Base-by-base conservation (phyloP, 1,284 basidiomycete species). In the Ganoderma leucocontextum region DNA sequence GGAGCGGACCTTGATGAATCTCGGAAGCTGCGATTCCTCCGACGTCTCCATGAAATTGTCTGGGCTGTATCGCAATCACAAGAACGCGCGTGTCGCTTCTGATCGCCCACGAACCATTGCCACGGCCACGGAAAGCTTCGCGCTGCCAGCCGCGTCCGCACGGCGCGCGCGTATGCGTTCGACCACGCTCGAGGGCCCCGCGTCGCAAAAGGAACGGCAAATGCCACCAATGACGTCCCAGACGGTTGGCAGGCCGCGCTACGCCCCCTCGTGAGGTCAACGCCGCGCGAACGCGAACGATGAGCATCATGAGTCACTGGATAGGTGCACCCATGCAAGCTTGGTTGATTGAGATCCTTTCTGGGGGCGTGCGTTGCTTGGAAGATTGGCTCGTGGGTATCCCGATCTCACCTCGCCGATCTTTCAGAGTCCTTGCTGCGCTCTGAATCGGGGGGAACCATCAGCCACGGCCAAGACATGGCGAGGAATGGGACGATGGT, bases 341-440 rank as follows among this genome's bases (percentile, higher is more conserved):
- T 62, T 55, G 64, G 70, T 39, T 44, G 41, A 44, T 53, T 44
- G 35, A 44, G 19, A 39, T 22, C 68, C 64, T 19, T 66, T 35
- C 55, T 9, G 33, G 41, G 59, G 65, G 49, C 39, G 42, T 7
- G 52, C 59, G 41, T 52, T 33, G 39, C 39, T 58, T 47, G 63
- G 44, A 36, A 70, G 69, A 67, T 70, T 61, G 67, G 47, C 63
- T 57, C 67, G 67, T 65, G 36, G 47, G 64, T 63, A 36, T 22
- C 60, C 62, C 71, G 71, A 72, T 72, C 71, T 66, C 55, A 64
- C 53, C 38, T 59, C 63, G 67, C 60, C 67, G 69, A 72, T 72
- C 69, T 49, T 66, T 64, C 55, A 36, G 36, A n/a, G 29, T 63
- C 29, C 55, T 29, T 63, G 64, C 64, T 64, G 63, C 55, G 65